Evolutionary conservation across 495 filamentous ascomycete species (phyloP).

Genomic region (Hyaloscypha bicolor): DNA sequence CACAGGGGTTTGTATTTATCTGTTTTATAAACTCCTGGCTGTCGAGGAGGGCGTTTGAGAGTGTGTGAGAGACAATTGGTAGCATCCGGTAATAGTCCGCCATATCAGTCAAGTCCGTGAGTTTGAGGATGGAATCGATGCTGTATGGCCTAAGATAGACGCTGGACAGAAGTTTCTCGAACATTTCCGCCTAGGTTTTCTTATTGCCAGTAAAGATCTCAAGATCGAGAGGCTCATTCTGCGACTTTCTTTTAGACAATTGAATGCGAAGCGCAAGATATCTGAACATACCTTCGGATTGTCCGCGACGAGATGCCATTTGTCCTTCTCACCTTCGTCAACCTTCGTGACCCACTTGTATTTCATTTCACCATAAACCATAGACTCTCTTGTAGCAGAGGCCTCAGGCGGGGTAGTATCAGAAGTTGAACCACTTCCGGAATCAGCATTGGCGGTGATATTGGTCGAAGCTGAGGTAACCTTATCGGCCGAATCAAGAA

Average conservation of each 20-base stretch:
- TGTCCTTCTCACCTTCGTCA: slow-evolving; percentile 2
- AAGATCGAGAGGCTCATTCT: background rate
- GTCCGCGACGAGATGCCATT: background rate
- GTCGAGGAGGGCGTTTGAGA: background rate
- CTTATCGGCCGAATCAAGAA: slow-evolving; percentile 21
- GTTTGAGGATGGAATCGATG: background rate
- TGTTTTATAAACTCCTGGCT: background rate
- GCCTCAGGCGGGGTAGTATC: background rate
- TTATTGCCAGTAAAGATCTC: background rate
- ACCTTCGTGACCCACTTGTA: slow-evolving; percentile 16
- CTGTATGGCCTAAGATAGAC: slow-evolving; percentile 5
- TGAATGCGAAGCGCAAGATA: background rate
- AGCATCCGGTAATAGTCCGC: slow-evolving; percentile 14
- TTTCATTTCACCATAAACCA: background rate
- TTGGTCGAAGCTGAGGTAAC: background rate
- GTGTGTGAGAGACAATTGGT: slow-evolving; percentile 9
- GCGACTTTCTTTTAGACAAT: background rate
- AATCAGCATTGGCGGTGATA: background rate
- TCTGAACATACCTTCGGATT: background rate
- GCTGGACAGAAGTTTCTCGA: slow-evolving; percentile 8
- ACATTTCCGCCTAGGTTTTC: background rate
- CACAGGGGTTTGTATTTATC: background rate
- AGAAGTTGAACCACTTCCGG: background rate
- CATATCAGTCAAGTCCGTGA: background rate
- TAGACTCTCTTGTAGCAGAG: background rate